Conservation (phyloP, 83 land plant species). For the Thuja plicata region DNA sequence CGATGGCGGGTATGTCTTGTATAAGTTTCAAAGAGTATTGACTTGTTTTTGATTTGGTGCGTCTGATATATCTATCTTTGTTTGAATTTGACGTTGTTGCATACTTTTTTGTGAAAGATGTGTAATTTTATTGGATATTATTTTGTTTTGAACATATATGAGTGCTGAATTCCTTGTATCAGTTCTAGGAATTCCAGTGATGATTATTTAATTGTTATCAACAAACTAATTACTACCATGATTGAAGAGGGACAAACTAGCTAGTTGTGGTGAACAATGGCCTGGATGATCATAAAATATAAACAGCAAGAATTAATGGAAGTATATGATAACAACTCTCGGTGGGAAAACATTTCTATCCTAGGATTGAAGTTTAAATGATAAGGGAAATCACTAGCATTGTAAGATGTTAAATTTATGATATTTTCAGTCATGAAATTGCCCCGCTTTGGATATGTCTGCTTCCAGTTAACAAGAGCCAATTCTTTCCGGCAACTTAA, state of each 20-base stretch:
- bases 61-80: background rate
- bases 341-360: background rate
- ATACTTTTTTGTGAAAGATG: background rate
- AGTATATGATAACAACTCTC: background rate
- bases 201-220: too few species aligned
- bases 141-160: background rate
- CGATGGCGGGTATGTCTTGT: conserved; percentile 71
- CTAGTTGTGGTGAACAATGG: background rate
- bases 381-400: background rate
- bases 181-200: background rate
- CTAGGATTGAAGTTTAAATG: background rate
- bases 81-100: too few species aligned
- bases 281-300: background rate
- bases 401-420: background rate
- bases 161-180: background rate
- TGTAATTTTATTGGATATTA: background rate
- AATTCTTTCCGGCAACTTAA: background rate
- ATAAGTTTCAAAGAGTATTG: background rate
- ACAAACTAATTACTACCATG: background rate
- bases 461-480: background rate
- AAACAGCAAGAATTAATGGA: background rate
- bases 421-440: background rate
- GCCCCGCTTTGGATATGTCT: too few species aligned
- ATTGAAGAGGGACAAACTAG: too few species aligned
- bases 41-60: conserved; percentile 1